phyloP scores from a whole-genome alignment of 1,139 yeast species.

The Hyphopichia wangnamkhiaoensis region DNA sequence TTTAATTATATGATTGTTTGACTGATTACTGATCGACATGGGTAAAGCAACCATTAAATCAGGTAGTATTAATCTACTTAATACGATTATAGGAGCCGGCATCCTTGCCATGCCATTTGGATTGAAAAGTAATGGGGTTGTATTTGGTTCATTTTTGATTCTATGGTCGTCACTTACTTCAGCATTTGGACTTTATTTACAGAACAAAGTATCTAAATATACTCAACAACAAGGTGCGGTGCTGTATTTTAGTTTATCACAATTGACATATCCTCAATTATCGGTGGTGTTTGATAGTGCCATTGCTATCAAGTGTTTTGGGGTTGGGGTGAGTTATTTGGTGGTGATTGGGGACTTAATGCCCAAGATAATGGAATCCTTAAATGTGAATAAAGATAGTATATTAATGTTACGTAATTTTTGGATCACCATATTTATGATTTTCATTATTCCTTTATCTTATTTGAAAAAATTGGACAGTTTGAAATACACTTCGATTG shows the following conservation, averaged over 20 bases:
- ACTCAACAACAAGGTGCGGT: slow-evolving; percentile 52
- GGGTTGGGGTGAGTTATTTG: slow-evolving; percentile 86
- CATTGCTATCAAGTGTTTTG: slow-evolving; percentile 71
- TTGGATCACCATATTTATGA: slow-evolving; percentile 69
- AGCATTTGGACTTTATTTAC: slow-evolving; percentile 53
- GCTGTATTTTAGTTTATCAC: slow-evolving; percentile 54
- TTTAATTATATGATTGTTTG: too few relatives aligned
- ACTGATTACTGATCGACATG: too few relatives aligned
- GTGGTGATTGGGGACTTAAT: slow-evolving; percentile 89
- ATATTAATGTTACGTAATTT: slow-evolving; percentile 48
- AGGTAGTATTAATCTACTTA: slow-evolving; percentile 52
- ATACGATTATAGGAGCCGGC: slow-evolving; percentile 60
- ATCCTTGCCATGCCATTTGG: slow-evolving; percentile 61
- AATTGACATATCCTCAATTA: slow-evolving; percentile 54
- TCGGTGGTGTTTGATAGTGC: slow-evolving; percentile 50
- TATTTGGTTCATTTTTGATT: slow-evolving; percentile 48
- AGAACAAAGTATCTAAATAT: slow-evolving; percentile 51
- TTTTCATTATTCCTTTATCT: slow-evolving; percentile 67
- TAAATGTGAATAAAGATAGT: slow-evolving; percentile 25
- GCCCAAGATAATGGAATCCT: slow-evolving; percentile 67
- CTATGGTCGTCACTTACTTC: slow-evolving; percentile 52
- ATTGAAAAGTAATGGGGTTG: slow-evolving; percentile 49
- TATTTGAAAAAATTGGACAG: slow-evolving; percentile 76
- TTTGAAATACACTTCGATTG: slow-evolving; percentile 77
- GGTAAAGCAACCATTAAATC: slow-evolving; percentile 46